These are phyloP conservation scores for Globisporangium camurandrum DNA, from an alignment of 352 stramenopile species.

Conservation along the genomic window DNA sequence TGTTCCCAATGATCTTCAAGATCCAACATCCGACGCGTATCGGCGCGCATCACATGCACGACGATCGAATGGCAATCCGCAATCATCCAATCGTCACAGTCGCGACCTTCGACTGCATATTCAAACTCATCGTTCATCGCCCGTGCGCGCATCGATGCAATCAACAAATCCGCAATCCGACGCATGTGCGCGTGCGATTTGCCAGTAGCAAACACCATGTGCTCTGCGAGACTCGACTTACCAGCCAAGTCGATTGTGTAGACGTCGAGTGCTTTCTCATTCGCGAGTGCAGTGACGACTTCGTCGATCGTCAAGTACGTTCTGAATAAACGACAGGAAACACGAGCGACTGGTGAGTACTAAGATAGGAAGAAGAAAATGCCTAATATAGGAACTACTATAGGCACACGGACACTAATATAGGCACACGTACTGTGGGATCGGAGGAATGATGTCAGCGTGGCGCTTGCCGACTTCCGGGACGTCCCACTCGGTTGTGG, in stretches of 20 bases:
- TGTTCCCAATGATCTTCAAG: conserved; percentile 81
- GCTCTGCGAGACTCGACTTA: conserved; percentile 78
- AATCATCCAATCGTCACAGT: conserved; percentile 92
- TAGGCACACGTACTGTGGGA: conserved; percentile 21
- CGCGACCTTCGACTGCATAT: conserved; percentile 78
- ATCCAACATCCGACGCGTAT: conserved; percentile 66
- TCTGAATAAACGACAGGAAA: too few species aligned
- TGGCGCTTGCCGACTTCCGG: conserved; percentile 62
- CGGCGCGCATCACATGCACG: conserved; percentile 79
- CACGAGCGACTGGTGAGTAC: too few species aligned
- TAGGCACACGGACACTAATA: neutral
- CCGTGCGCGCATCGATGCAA: conserved; percentile 74
- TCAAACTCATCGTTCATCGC: conserved; percentile 65
- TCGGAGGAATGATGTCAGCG: conserved; percentile 63
- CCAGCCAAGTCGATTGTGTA: conserved; percentile 67
- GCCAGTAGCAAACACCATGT: conserved; percentile 87
- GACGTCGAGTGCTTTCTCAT: conserved; percentile 71
- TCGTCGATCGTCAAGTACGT: conserved; percentile 74
- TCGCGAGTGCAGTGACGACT: conserved; percentile 49
- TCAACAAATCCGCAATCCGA: conserved; percentile 83
- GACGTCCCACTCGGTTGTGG: conserved; percentile 46
- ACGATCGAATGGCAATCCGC: conserved; percentile 88
- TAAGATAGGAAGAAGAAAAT: neutral
- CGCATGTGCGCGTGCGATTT: conserved; percentile 81
- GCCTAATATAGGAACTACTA: neutral